These are phyloP conservation scores for Chimonanthus salicifolius DNA, from an alignment of 164 flowering plant genomes.

Conservation along the genomic window DNA sequence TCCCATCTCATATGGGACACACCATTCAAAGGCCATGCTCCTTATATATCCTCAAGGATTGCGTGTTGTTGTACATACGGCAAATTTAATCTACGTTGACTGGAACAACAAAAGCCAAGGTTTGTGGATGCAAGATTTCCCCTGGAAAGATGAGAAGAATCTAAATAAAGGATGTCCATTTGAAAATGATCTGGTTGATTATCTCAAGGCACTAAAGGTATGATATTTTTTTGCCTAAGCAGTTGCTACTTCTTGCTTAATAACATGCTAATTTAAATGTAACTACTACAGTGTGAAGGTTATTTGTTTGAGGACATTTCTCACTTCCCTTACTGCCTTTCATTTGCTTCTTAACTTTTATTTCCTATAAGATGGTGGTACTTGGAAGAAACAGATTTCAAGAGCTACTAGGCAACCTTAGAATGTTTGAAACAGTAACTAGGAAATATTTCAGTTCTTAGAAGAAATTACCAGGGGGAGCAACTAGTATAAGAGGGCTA, in stretches of 20 bases:
- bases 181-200: slow-evolving; percentile 84
- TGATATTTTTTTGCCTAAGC: background rate
- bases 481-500: no score
- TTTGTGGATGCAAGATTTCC: slow-evolving; percentile 99
- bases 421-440: no score
- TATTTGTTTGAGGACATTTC: background rate
- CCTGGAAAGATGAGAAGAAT: slow-evolving; percentile 70
- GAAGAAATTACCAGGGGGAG: no score
- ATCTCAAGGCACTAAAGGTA: slow-evolving; percentile 82
- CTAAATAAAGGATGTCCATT: slow-evolving; percentile 47
- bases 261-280: background rate
- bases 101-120: slow-evolving; percentile 99
- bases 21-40: slow-evolving; percentile 98
- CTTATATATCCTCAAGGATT: slow-evolving; percentile 90
- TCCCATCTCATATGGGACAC: slow-evolving; percentile 96
- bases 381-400: background rate
- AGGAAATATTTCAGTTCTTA: no score
- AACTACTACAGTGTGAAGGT: background rate
- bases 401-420: no score
- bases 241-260: background rate
- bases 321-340: background rate
- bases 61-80: slow-evolving; percentile 84
- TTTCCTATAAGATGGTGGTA: background rate
- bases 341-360: background rate
- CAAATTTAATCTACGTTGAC: slow-evolving; percentile 88